Base-by-base conservation (phyloP, 2,329 filamentous ascomycete genomes). In the Pseudogymnoascus sp. region DNA sequence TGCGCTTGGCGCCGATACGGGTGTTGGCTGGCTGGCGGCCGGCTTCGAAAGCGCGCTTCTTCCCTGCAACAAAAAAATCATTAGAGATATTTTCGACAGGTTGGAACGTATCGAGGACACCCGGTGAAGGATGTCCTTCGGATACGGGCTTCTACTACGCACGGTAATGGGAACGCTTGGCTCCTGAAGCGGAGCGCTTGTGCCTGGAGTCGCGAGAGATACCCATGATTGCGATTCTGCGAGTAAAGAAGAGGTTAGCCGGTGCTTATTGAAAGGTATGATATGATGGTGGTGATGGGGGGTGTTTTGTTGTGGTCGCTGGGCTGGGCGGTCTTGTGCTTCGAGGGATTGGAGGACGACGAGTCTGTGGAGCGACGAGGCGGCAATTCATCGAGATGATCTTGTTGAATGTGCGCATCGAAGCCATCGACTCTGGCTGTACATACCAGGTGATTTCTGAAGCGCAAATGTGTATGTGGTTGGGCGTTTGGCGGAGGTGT, bases 141-240 rank as follows among this genome's bases (percentile, higher is more conserved):
- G 79, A 88, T 85, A 87, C 85, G 85, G 85, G 85, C 83, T 86
- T 86, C 83, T 83, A 82, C 69, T 71, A 88, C 86, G 83, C 83
- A 88, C 90, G 87, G 87, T 93, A 95, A 83, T 88, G 89, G 83
- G 90, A 85, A 80, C 90, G 88, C 90, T 99, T 99, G 78, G 96
- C 95, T 87, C 95, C 96, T 80, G 96, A 90, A 81, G 93, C 93
- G 82, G 92, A 93, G 84, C 95, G 93, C 90, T 99, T 99, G 89
- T 99, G 95, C 85, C 95, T 92, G 81, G 92, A 96, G 85, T 97
- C 93, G 85, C 95, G 91, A 83, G 93, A 97, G 85, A 99, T 97
- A 99, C 95, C 90, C 90, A 93, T 93, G 84, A 88, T 90, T 89
- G 87, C 88, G 83, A 84, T 83, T 84, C 84, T 88, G 79, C 70